Conservation (phyloP, 2,329 filamentous ascomycete genomes). For the Aspergillus amoenus region DNA sequence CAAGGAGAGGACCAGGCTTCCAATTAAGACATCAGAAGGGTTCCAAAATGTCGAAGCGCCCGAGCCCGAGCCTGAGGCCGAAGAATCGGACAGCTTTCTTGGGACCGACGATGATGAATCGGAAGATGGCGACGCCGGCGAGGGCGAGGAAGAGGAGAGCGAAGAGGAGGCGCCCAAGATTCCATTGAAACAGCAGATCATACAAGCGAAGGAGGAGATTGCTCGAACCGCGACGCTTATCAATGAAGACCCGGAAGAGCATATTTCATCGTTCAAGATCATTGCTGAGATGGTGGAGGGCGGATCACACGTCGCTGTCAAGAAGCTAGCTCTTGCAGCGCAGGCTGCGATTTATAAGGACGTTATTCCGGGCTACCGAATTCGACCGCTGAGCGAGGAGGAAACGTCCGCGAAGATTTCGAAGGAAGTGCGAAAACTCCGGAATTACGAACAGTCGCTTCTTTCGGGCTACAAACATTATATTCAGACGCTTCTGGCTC, state of each 20-base stretch:
- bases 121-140: slow-evolving; percentile 41
- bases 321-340: slow-evolving; percentile 81
- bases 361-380: slow-evolving; percentile 92
- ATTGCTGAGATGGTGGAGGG: slow-evolving; percentile 70
- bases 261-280: slow-evolving; percentile 74
- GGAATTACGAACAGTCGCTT: slow-evolving; percentile 83
- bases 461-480: slow-evolving; percentile 83
- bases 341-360: slow-evolving; percentile 93
- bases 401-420: slow-evolving; percentile 77
- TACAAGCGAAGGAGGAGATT: slow-evolving; percentile 87
- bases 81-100: slow-evolving; percentile 66
- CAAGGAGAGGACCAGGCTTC: slow-evolving; percentile 72
- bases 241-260: slow-evolving; percentile 91
- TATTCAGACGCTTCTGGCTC: slow-evolving; percentile 69
- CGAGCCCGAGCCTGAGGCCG: slow-evolving; percentile 39
- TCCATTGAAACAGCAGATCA: slow-evolving; percentile 74
- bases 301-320: slow-evolving; percentile 65
- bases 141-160: slow-evolving; percentile 49
- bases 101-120: slow-evolving; percentile 54
- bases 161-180: slow-evolving; percentile 60
- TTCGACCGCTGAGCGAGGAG: slow-evolving; percentile 76
- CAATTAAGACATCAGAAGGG: slow-evolving; percentile 84
- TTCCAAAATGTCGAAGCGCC: slow-evolving; percentile 60
- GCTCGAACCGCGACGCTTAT: slow-evolving; percentile 76
- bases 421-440: slow-evolving; percentile 81